Evolutionary conservation across 176 grass and related monocot genomes (phyloP), one percentile per base, ranked within the genome.

Genomic region (Musa acuminata): DNA sequence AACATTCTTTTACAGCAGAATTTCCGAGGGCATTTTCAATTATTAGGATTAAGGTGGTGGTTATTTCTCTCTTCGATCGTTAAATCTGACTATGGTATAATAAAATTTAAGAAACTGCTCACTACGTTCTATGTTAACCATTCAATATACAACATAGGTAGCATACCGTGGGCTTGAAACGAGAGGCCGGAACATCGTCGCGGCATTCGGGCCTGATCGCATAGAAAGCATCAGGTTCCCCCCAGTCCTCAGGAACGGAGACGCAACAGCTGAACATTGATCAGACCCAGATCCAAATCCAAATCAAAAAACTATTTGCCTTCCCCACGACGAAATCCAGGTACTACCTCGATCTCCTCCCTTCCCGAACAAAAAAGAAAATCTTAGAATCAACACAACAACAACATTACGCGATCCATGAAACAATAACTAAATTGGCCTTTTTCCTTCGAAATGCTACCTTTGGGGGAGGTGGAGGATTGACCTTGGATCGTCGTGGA

Each of bases 181-280:
- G 90, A 60, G 78, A 87, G 72, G 80, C 84, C 63, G 88, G 86
- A 4, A 77, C 86, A 72, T 96, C 92, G 20, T 82, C 82, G 53
- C 71, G 83, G 86, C 87, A 98, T 59, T 89, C 94, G 49, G 84
- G 69, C 52, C 84, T 87, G 75, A 90, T 85, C 55, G 87, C 84
- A 67, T 93, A 93, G 75, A 87, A 72, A 21, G 95, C 82, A 57
- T 93, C 88, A 29, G 95, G 95, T 53, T 93, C 90, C 63, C 87
- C 89, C 51, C 74, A 87, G 71, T 85, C 89, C 71, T 93, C 90
- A 69, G 85, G 88, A 52, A 93, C 80, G 35, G 75, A 84, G 72
- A 79, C 83, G 82, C 90, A 98, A 75, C 95, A 98, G 25, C 71
- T 84, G 80, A 93, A 79, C 82, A 87, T 81, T 62, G 52, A 49